Evolutionary conservation across 2,329 filamentous ascomycete species (phyloP), one percentile per base, ranked within the genome.

Genomic region (Fusarium heterosporum): DNA sequence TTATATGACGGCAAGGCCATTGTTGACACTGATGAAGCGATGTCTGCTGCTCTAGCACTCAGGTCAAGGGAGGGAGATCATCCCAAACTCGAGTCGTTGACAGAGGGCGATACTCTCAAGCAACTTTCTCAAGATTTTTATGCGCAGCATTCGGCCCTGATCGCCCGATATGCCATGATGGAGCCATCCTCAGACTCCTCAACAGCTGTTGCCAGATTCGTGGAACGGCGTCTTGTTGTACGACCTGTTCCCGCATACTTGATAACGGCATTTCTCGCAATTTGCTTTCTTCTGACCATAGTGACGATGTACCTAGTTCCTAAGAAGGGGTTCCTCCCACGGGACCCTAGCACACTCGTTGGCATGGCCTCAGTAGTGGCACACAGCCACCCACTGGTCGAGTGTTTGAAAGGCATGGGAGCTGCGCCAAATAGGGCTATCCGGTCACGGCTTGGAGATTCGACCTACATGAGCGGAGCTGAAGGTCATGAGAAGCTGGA

Each of bases 361-460:
- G 76, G 75, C 46, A 68, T 74, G 59, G 78, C 78, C 0, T 72
- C 78, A 3, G 70, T 80, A 13, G 64, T 80, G 4, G 73, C 76
- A 4, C 77, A 80, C 32, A 80, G 78, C 46, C 73, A 73, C 5
- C 60, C 73, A 8, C 69, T 80, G 1, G 71, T 80, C 2, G 75
- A 79, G 45, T 72, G 72, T 2, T 72, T 80, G 2, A 72, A 72
- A 9, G 78, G 77, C 3, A 71, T 76, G 13, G 78, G 78, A 6
- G 76, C 75, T 11, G 77, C 73, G 14, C 72, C 75, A 38, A 61
- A 62, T 10, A 61, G 64, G 4, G 71, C 68, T 2, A 58, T 80
- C 2, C 64, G 66, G 5, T 63, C 72, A 26, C 72, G 72, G 13
- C 64, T 80, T 3, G 55, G 65, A 0, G 72, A 70, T 2, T 72